Percentiles rank a stretch among this genome's conserved stretches.
phyloP scores from a whole-genome alignment of 139 green algal genomes.

The Chloropicon primus region DNA sequence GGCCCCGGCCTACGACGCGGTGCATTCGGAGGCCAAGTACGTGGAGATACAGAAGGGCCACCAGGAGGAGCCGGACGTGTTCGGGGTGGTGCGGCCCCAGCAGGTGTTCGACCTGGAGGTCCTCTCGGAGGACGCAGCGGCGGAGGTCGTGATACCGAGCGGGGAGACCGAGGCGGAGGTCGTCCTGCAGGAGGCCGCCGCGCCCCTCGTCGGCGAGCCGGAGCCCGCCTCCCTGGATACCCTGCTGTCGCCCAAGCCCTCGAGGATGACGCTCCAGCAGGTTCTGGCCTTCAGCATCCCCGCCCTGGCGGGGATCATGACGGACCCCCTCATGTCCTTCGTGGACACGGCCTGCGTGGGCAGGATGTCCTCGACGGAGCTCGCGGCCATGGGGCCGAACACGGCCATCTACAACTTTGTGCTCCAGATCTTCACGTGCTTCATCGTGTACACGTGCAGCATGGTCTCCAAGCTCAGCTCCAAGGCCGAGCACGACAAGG shows the following conservation, averaged over 20 bases:
- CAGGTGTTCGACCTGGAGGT: background rate
- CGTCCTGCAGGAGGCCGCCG: background rate
- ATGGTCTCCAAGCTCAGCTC: background rate
- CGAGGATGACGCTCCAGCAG: conserved; percentile 6
- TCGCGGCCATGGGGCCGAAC: conserved; percentile 56
- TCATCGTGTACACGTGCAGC: background rate
- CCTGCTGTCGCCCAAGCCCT: background rate
- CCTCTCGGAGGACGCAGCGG: background rate
- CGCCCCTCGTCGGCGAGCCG: no score
- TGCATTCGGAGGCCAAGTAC: background rate
- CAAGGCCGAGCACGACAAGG: background rate
- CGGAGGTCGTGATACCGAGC: background rate
- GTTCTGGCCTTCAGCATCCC: conserved; percentile 29
- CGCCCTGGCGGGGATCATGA: conserved; percentile 37
- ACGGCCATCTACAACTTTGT: conserved; percentile 57
- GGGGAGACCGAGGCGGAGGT: background rate
- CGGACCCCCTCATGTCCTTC: conserved; percentile 64
- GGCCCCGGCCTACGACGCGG: background rate
- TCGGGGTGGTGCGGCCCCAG: background rate
- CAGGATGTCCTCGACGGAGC: conserved; percentile 34
- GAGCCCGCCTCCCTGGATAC: background rate
- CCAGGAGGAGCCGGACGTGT: background rate
- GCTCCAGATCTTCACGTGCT: conserved; percentile 27
- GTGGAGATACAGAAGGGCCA: background rate
- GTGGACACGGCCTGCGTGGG: conserved; percentile 59